Base-by-base conservation (phyloP, 1,284 basidiomycete genomes). In the Austroboletus niveus region DNA sequence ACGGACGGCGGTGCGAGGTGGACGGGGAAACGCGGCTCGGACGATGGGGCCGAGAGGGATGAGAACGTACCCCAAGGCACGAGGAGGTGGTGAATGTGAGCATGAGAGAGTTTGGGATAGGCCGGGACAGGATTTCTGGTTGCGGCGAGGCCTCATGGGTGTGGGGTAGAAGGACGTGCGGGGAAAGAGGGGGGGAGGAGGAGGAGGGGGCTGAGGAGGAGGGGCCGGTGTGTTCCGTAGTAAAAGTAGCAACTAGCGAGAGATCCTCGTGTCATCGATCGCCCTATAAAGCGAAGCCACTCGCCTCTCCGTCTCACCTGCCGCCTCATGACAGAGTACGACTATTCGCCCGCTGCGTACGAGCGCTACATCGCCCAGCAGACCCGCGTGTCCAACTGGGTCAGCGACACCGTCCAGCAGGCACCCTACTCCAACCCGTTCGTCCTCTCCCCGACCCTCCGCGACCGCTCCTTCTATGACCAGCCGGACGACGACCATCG, bases 261-360 rank as follows among this genome's bases (percentile, higher is more conserved):
- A 53, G 47, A 56, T 58, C 55, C 55, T 55, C 56, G 42, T 51
- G 12, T 22, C 14, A 31, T 39, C 48, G 49, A 40, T 38, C 14
- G 22, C 8, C 31, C 29, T 56, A 62, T 61, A 64, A 58, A 44
- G 29, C 20, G 24, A 46, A 42, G 32, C 52, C 46, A 46, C 50
- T 48, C 46, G 47, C 42, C 36, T 44, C 43, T 38, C 48, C 45
- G 45, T 44, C 24, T 8, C 40, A 38, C 45, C 46, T 49, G 49
- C 49, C 20, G 47, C 52, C 55, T 49, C 61, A 80, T 80, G 78
- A 79, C 77, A 12, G 77, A 79, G 61, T 79, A 80, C 72, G 78
- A 80, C 69, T 80, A 75, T 65, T 80, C 78, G 38, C 78, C 77
- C 42, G 78, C 71, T 47, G 77, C 76, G 27, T 70, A 72, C 60